These are phyloP conservation scores for Pseudohalonectria lignicola DNA, from an alignment of 2,329 filamentous ascomycete species.

Conservation along the genomic window DNA sequence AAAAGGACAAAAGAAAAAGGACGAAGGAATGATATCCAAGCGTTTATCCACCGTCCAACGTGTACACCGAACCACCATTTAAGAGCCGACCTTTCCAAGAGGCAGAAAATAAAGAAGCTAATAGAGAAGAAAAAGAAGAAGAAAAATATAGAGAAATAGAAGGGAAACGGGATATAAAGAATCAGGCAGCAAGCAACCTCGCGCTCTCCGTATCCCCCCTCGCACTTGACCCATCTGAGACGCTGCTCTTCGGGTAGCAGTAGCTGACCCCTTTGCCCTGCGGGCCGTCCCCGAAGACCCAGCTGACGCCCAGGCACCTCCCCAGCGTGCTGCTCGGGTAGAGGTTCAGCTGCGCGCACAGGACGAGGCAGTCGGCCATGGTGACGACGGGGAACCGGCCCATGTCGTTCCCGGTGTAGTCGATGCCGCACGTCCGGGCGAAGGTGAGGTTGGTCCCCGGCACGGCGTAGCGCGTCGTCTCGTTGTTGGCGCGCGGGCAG, in stretches of 20 bases:
- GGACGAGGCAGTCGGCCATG: slow-evolving; percentile 12
- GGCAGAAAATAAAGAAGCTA: too few species aligned
- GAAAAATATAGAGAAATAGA: too few species aligned
- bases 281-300: slow-evolving; percentile 9
- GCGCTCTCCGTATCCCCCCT: background rate
- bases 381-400: slow-evolving; percentile 9
- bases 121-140: too few species aligned
- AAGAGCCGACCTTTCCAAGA: too few species aligned
- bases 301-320: slow-evolving; percentile 9
- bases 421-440: slow-evolving; percentile 8
- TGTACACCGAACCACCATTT: too few species aligned
- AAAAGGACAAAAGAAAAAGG: too few species aligned
- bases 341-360: slow-evolving; percentile 11
- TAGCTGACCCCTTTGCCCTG: slow-evolving; percentile 9
- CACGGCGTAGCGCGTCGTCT: slow-evolving; percentile 7
- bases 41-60: too few species aligned
- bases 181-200: background rate
- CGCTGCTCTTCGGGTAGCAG: slow-evolving; percentile 11
- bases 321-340: slow-evolving; percentile 9
- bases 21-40: too few species aligned
- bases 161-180: too few species aligned
- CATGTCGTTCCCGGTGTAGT: slow-evolving; percentile 9
- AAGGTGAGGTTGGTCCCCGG: slow-evolving; percentile 10
- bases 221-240: background rate
- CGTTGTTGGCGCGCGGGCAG: slow-evolving; percentile 4